phyloP scores from a whole-genome alignment of 805 yeast species.

The Scheffersomyces spartinae region DNA sequence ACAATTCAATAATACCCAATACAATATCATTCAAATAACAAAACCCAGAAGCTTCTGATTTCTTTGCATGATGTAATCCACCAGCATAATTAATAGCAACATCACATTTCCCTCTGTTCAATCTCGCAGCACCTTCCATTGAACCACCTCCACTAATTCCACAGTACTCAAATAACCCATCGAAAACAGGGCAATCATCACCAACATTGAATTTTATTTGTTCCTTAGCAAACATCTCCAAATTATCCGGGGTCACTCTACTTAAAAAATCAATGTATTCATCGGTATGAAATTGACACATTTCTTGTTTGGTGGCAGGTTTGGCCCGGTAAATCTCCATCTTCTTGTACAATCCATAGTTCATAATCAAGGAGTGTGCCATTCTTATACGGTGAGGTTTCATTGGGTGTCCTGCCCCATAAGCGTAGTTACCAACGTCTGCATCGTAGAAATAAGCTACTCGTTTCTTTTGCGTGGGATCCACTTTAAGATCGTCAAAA shows the following conservation, averaged over 20 bases:
- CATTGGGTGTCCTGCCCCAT: slow-evolving; percentile 99
- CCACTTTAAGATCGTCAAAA: slow-evolving; percentile 33
- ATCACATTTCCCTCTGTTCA: slow-evolving; percentile 74
- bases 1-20: slow-evolving; percentile 64
- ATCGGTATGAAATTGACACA: slow-evolving; percentile 97
- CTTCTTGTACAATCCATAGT: slow-evolving; percentile 89
- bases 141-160: slow-evolving; percentile 83
- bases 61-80: slow-evolving; percentile 88
- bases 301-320: slow-evolving; percentile 95
- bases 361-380: slow-evolving; percentile 96
- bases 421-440: slow-evolving; percentile 95
- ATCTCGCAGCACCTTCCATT: slow-evolving; percentile 78
- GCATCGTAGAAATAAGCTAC: slow-evolving; percentile 40
- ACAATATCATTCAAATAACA: slow-evolving; percentile 89
- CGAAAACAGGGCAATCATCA: slow-evolving; percentile 84
- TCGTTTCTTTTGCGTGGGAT: slow-evolving; percentile 27
- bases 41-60: slow-evolving; percentile 82
- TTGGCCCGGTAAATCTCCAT: slow-evolving; percentile 97
- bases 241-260: slow-evolving; percentile 84
- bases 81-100: slow-evolving; percentile 92
- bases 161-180: slow-evolving; percentile 66
- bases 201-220: slow-evolving; percentile 91
- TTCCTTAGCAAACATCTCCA: slow-evolving; percentile 78
- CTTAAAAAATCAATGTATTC: slow-evolving; percentile 90
- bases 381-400: slow-evolving; percentile 97